These are phyloP conservation scores for Phylloporus sp. DNA, from an alignment of 1,284 basidiomycete species.

Conservation along the genomic window DNA sequence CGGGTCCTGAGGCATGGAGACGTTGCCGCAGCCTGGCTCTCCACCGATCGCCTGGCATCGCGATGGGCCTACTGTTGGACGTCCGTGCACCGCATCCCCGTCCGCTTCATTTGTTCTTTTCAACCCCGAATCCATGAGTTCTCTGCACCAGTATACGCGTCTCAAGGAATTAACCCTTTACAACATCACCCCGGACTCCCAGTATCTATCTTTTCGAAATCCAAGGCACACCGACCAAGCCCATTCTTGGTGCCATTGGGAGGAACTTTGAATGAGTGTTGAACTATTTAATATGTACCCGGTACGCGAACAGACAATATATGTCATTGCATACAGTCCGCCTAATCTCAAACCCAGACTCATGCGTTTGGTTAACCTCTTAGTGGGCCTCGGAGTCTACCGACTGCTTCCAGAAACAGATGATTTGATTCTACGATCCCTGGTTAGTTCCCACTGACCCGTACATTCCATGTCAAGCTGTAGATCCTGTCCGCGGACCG, in stretches of 20 bases:
- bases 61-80: slow-evolving; percentile 33
- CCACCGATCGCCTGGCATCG: slow-evolving; percentile 40
- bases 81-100: slow-evolving; percentile 40
- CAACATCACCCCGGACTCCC: slow-evolving; percentile 43
- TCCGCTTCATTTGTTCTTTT: slow-evolving; percentile 49
- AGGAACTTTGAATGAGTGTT: no score
- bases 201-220: slow-evolving; percentile 46
- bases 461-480: no score
- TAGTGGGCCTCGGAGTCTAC: no score
- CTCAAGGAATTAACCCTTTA: slow-evolving; percentile 49
- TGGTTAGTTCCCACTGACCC: no score
- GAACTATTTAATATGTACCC: no score
- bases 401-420: no score
- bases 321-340: no score
- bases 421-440: no score
- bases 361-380: no score
- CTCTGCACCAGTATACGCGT: slow-evolving; percentile 43
- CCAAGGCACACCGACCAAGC: slow-evolving; percentile 30
- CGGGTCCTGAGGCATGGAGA: neutral
- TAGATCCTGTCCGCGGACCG: no score
- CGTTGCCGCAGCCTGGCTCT: slow-evolving; percentile 43
- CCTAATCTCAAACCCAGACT: no score
- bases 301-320: no score
- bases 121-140: slow-evolving; percentile 34
- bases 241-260: slow-evolving; percentile 42